Evolutionary conservation across 352 stramenopile species (phyloP).

Genomic region (Globisporangium okanoganense): DNA sequence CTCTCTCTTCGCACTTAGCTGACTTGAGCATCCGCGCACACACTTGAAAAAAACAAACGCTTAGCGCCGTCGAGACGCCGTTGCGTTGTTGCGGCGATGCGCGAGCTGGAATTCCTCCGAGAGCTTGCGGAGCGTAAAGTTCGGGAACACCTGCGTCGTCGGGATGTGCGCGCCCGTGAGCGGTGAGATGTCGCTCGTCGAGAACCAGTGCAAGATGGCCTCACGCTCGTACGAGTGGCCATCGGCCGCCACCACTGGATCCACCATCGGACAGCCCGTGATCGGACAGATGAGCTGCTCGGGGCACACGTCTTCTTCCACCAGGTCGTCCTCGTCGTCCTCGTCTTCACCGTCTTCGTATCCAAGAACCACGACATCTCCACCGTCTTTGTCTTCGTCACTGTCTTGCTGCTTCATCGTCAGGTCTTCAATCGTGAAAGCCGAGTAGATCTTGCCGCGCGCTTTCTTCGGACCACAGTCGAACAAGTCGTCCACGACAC

Average conservation of each 20-base stretch:
- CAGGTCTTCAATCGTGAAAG: slow-evolving; percentile 38
- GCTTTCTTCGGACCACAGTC: slow-evolving; percentile 40
- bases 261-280: slow-evolving; percentile 92
- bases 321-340: slow-evolving; percentile 20
- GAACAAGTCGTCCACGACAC: slow-evolving; percentile 34
- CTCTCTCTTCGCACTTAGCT: background rate
- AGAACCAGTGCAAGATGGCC: slow-evolving; percentile 93
- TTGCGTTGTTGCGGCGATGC: slow-evolving; percentile 2
- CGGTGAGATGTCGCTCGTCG: slow-evolving; percentile 74
- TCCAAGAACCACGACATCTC: slow-evolving; percentile 24
- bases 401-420: slow-evolving; percentile 27
- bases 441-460: slow-evolving; percentile 47
- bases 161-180: slow-evolving; percentile 72
- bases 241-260: slow-evolving; percentile 95
- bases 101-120: slow-evolving; percentile 54
- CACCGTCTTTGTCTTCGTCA: slow-evolving; percentile 24
- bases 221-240: slow-evolving; percentile 97
- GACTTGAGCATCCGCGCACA: background rate
- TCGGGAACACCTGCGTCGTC: slow-evolving; percentile 73
- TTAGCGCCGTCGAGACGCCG: slow-evolving; percentile 14
- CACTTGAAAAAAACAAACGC: no score
- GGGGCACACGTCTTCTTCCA: slow-evolving; percentile 27
- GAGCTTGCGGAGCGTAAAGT: slow-evolving; percentile 67
- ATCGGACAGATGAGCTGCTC: slow-evolving; percentile 91
- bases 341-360: slow-evolving; percentile 18